phyloP scores from a whole-genome alignment of 768 basidiomycete genomes.

The Gloeophyllum trabeum region DNA sequence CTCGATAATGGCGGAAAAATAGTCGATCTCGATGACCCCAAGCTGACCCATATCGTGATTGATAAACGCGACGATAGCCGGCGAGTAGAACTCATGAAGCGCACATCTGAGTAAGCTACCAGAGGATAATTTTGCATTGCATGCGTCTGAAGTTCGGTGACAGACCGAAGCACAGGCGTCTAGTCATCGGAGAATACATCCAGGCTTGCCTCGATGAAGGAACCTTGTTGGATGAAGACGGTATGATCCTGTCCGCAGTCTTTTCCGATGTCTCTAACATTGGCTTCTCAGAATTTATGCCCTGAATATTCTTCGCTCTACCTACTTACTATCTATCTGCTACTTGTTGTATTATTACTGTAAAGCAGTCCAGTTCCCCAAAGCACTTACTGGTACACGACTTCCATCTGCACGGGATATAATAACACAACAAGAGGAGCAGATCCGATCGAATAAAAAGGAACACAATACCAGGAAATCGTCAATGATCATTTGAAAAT shows the following conservation, averaged over 20 bases:
- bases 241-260: slow-evolving; percentile 26
- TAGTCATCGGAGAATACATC: slow-evolving; percentile 72
- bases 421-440: too few relatives aligned
- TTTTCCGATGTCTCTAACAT: not conserved
- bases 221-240: slow-evolving; percentile 78
- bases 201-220: slow-evolving; percentile 72
- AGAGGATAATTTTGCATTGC: not conserved
- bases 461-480: too few relatives aligned
- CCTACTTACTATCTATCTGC: too few relatives aligned
- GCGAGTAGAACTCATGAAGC: slow-evolving; percentile 56
- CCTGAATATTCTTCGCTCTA: too few relatives aligned
- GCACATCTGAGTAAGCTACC: slow-evolving; percentile 53
- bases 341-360: too few relatives aligned
- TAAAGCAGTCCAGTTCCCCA: too few relatives aligned
- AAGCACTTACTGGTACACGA: too few relatives aligned
- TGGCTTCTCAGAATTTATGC: slow-evolving; percentile 5
- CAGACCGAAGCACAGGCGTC: slow-evolving; percentile 73
- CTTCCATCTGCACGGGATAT: too few relatives aligned
- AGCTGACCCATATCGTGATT: slow-evolving; percentile 77
- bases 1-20: slow-evolving; percentile 63
- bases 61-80: slow-evolving; percentile 76
- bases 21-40: slow-evolving; percentile 58
- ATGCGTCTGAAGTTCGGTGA: slow-evolving; percentile 8
- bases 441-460: too few relatives aligned
- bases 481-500: too few relatives aligned